Evolutionary conservation across 2,329 filamentous ascomycete genomes (phyloP).

Genomic region (Pseudogymnoascus sp.): DNA sequence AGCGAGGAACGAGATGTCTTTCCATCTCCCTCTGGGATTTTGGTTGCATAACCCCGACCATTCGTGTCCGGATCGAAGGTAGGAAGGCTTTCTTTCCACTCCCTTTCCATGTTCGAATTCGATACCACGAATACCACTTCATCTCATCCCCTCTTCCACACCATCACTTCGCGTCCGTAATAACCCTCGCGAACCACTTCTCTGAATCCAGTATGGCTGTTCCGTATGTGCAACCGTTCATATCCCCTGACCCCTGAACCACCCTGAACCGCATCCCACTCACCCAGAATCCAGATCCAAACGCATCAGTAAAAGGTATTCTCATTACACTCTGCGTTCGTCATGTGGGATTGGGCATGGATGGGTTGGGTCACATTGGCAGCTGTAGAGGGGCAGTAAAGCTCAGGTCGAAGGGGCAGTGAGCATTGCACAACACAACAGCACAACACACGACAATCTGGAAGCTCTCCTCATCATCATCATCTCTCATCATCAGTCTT

Average conservation of each 20-base stretch:
- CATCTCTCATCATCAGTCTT: neutral
- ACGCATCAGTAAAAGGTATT: neutral
- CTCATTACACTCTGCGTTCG: neutral
- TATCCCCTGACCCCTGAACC: no score
- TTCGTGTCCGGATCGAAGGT: no score
- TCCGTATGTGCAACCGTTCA: no score
- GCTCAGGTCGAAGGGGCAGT: neutral
- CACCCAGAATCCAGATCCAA: neutral
- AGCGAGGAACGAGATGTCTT: no score
- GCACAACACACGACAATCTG: neutral
- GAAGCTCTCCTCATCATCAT: neutral
- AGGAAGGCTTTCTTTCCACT: no score
- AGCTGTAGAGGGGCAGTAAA: neutral
- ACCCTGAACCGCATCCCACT: no score
- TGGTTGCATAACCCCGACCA: no score
- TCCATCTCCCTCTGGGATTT: no score
- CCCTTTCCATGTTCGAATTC: neutral
- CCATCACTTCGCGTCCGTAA: neutral
- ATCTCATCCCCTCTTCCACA: no score
- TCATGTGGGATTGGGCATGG: neutral
- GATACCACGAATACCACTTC: no score
- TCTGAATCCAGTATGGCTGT: no score
- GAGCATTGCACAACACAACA: neutral
- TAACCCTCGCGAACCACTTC: no score
- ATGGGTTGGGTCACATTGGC: neutral